phyloP scores from a whole-genome alignment of 2,329 filamentous ascomycete genomes.

The Fusarium goolgardi region DNA sequence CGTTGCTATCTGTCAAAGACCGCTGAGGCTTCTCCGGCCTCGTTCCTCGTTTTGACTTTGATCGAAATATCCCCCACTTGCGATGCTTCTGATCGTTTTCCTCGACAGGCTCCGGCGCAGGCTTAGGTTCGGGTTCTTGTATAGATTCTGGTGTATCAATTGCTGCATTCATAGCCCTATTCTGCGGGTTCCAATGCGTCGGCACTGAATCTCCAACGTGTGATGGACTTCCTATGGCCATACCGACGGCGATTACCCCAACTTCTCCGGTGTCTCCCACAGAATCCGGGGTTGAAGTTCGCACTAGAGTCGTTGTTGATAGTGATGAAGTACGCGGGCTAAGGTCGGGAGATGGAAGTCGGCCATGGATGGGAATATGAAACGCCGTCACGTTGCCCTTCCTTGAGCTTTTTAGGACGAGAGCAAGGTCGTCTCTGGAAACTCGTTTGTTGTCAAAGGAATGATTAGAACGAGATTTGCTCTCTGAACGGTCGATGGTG shows the following conservation, averaged over 20 bases:
- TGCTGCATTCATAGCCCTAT: conserved; percentile 43
- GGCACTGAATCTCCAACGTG: conserved; percentile 50
- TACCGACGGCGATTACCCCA: conserved; percentile 68
- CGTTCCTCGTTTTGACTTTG: conserved; percentile 50
- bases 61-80: conserved; percentile 70
- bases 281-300: conserved; percentile 59
- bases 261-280: conserved; percentile 50
- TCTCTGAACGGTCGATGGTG: conserved; percentile 39
- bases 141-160: conserved; percentile 33
- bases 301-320: conserved; percentile 50
- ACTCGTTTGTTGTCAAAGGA: conserved; percentile 57
- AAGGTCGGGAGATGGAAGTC: conserved; percentile 57
- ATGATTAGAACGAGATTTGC: conserved; percentile 30
- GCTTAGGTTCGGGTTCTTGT: conserved; percentile 13
- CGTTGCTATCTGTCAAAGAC: conserved; percentile 44
- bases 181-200: conserved; percentile 48
- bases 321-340: conserved; percentile 51
- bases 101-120: conserved; percentile 26
- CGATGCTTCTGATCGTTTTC: conserved; percentile 61
- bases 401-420: conserved; percentile 45
- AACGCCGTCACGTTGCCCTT: conserved; percentile 54
- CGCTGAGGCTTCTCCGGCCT: conserved; percentile 41
- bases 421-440: conserved; percentile 58
- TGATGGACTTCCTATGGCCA: conserved; percentile 79
- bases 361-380: conserved; percentile 56